Evolutionary conservation across 1,139 yeast species (phyloP), one percentile per base, ranked within the genome.

Genomic region (Taphrina wiesneri): DNA sequence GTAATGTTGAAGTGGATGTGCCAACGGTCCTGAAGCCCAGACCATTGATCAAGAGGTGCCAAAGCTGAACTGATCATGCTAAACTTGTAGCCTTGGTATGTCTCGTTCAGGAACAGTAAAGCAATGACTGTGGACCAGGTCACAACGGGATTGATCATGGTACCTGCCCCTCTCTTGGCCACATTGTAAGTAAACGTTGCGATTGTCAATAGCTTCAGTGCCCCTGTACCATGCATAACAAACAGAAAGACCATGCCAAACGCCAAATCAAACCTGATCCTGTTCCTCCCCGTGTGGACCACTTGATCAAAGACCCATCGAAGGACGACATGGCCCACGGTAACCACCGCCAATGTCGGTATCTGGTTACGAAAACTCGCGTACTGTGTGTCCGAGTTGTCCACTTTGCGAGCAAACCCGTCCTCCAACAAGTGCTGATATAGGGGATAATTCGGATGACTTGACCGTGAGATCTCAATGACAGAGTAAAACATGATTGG

Each of bases 1-100:
- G 96, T 87, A 76, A 95, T 90, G 76, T 93, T 95, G 81, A 86
- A 95, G 72, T 89, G 90, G 7, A 95, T 97, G 74, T 93, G 98
- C 99, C 99, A 95, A 71, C 98, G 81, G 21, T 85, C 81, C 70
- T 93, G 86, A 28, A 92, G 81, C 0, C 99, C 98, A 3, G 77
- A 72, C 59, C 72, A 73, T n/a, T 65, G 56, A 32, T 71, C 73
- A 66, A 74, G 57, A 26, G 82, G 75, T 0, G 79, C 75, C 25
- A 86, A 71, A 25, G 71, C 60, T 47, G 78, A 66, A 71, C 76
- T 70, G 47, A 82, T 34, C 67, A 72, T 70, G 1, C 84, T 86
- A 65, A 83, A 81, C 19, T 83, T 83, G 67, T 82, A 79, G 30
- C 82, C 81, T 65, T 90, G 80, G 69, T 80, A 84, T 67, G 79